phyloP scores from a whole-genome alignment of 768 basidiomycete species.

The Mycena haematopus region DNA sequence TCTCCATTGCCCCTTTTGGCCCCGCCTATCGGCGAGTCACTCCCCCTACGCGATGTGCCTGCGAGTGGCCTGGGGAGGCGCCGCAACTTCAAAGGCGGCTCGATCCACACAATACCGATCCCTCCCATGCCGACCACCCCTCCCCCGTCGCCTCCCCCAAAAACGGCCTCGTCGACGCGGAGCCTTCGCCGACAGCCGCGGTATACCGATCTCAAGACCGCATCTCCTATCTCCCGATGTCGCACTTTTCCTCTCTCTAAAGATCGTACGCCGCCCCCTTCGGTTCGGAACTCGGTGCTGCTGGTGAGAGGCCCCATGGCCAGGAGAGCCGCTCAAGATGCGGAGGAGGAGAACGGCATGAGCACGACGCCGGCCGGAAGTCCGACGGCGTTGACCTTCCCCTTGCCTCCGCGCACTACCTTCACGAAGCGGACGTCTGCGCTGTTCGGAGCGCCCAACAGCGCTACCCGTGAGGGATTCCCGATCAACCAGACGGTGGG shows the following conservation, averaged over 20 bases:
- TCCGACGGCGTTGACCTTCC: slow-evolving; percentile 12
- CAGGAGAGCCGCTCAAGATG: not conserved
- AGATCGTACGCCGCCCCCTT: not conserved
- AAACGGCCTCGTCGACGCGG: not conserved
- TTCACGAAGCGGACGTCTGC: slow-evolving; percentile 15
- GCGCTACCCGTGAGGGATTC: slow-evolving; percentile 9
- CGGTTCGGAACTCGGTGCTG: not conserved
- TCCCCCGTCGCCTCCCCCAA: slow-evolving; percentile 5
- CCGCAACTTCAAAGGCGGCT: slow-evolving; percentile 13
- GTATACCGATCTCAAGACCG: slow-evolving; percentile 4
- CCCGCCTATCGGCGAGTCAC: not conserved
- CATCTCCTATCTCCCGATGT: slow-evolving; percentile 14
- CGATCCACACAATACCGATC: slow-evolving; percentile 10
- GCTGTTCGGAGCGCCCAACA: not conserved
- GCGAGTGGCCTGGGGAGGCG: slow-evolving; percentile 2
- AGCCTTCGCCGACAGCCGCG: slow-evolving; percentile 11
- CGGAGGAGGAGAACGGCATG: not conserved
- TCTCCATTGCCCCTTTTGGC: not conserved
- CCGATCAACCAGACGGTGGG: not conserved
- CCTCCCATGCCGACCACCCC: slow-evolving; percentile 27
- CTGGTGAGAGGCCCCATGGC: not conserved
- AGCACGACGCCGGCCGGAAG: slow-evolving; percentile 9
- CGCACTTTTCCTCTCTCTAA: slow-evolving; percentile 18
- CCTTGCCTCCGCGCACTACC: slow-evolving; percentile 14
- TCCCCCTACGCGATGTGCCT: slow-evolving; percentile 15